Evolutionary conservation across 2,329 filamentous ascomycete species (phyloP), one percentile per base, ranked within the genome.

Genomic region (Pseudovirgaria hyperparasitica): DNA sequence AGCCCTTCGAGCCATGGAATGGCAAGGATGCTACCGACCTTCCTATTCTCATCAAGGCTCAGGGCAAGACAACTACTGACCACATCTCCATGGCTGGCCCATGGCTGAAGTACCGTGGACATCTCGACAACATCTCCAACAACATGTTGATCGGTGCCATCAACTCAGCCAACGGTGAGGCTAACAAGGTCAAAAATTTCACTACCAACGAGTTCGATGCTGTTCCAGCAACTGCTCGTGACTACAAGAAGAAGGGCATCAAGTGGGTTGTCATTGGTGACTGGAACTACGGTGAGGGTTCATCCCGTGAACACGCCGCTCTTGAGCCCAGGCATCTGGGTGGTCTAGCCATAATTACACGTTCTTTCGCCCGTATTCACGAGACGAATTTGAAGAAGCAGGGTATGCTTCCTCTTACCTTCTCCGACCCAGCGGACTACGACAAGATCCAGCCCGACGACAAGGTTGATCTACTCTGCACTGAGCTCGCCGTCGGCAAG

Each of bases 361-460:
- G 84, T 54, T 82, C 74, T 40, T 98, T 98, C 56, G 90, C 90
- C 51, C 90, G 90, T 80, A 98, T 98, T 54, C 90, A 98, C 72
- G 90, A 98, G 72, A 98, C 90, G 69, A 98, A 98, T 75, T 65
- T 98, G 68, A 98, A 98, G 82, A 98, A 98, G 79, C 90, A 98
- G 75, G 90, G 90, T 64, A 94, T 98, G 87, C 81, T 98, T 65
- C 90, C 90, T 50, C 72, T 98, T 41, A 96, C 86, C 48, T 98
- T 98, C 66, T 63, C 74, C 32, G 76, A 96, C 55, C 87, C 87
- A 31, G 87, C 79, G 55, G 90, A 98, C 62, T 98, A 98, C 62
- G 90, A 98, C 60, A 92, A 82, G 73, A 86, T 98, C 60, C 74
- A 79, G 55, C 81, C 85, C 41, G 77, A 90, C 35, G 90, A 93